Evolutionary conservation across 352 stramenopile genomes (phyloP).

Genomic region (Peronospora destructor): DNA sequence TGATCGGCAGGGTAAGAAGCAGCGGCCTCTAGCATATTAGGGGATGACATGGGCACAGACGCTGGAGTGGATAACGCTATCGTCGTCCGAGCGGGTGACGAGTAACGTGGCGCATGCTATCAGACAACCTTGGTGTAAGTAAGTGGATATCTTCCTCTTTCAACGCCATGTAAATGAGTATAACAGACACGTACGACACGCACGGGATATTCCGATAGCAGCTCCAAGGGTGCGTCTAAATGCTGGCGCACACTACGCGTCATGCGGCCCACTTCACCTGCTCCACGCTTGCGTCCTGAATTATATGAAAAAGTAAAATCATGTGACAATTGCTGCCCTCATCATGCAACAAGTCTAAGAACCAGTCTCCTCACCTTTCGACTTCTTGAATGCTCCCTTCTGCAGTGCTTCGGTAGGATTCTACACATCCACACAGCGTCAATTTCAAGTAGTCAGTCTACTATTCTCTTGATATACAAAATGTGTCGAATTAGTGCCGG

Average conservation of each 20-base stretch:
- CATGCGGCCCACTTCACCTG: constrained; percentile 59
- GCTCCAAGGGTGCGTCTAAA: constrained; percentile 60
- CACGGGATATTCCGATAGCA: constrained; percentile 54
- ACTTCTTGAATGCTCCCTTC: constrained; percentile 58
- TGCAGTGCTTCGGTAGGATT: constrained; percentile 59
- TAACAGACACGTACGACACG: constrained; percentile 31
- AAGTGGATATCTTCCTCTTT: not conserved
- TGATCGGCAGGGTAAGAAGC: not conserved
- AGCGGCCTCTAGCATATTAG: constrained; percentile 6
- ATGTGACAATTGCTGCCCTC: not conserved
- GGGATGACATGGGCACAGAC: constrained; percentile 8
- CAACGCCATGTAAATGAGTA: not conserved
- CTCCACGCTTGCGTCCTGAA: constrained; percentile 51
- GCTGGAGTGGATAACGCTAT: constrained; percentile 5
- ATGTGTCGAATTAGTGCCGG: not conserved
- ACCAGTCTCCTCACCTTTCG: constrained; percentile 38
- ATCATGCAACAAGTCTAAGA: not conserved
- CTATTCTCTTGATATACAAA: not conserved
- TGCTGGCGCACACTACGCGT: constrained; percentile 75
- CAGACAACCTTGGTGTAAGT: constrained; percentile 1
- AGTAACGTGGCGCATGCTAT: constrained; percentile 28
- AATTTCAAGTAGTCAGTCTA: not conserved
- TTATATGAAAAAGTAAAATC: constrained; percentile 2
- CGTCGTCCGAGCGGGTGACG: constrained; percentile 17
- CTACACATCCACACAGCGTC: constrained; percentile 16